Evolutionary conservation across 805 yeast genomes (phyloP), one percentile per base, ranked within the genome.

Genomic region (Saccharomycopsis sp.): DNA sequence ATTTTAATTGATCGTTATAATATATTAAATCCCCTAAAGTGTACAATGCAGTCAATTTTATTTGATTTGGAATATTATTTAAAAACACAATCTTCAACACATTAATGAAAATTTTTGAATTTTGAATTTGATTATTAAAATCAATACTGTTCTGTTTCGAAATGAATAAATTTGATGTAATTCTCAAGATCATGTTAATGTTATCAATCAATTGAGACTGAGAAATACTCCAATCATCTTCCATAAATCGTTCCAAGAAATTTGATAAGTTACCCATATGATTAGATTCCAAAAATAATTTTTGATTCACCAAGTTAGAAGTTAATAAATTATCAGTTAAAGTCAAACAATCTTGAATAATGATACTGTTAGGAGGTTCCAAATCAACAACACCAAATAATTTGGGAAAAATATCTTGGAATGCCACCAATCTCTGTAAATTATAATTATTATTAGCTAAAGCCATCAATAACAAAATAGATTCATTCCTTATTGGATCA

Each of bases 341-440:
- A 0, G 87, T 75, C 43, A 94, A 65, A 60, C 95, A 85, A 62
- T 93, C 97, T 58, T 85, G 93, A 6, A 89, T 95, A n/a, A 87
- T 78, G 27, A 87, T 71, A 16, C 93, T 86, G 7, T 95, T 97
- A n/a, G 43, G 28, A 43, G 88, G 72, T 61, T 89, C 97, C 51
- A 79, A 84, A 13, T 77, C 79, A 20, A 90, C 79, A 11, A 93
- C 82, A n/a, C 67, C 70, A 56, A 90, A 89, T 9, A 88, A 63
- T 49, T 72, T 77, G 50, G 87, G 96, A 57, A 93, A 89, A 0
- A 94, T 82, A 53, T 86, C 89, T 59, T 93, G 97, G 58, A 93
- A 93, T 0, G 95, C 98, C 7, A 94, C 94, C 16, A 93, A 66
- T 56, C 88, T 89, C 59, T 93, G 98, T 26, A 90, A 79, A 59